phyloP scores from a whole-genome alignment of 2,329 filamentous ascomycete genomes.

The Raffaelea albimanens region DNA sequence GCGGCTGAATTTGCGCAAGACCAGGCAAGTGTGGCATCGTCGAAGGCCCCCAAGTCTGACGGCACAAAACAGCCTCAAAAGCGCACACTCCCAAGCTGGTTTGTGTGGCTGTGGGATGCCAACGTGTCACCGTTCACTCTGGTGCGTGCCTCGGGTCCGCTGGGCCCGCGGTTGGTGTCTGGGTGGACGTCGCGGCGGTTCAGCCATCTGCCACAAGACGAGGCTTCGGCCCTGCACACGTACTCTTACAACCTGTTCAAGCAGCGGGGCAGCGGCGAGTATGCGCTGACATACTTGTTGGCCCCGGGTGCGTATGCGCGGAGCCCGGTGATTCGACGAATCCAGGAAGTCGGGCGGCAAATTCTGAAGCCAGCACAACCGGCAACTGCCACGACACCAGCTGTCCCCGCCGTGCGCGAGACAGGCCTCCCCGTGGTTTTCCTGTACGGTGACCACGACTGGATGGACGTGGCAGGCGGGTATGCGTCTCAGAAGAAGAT shows the following conservation, averaged over 20 bases:
- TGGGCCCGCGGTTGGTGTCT: slow-evolving; percentile 85
- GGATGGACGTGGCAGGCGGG: slow-evolving; percentile 93
- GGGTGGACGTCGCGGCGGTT: slow-evolving; percentile 93
- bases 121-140: slow-evolving; percentile 94
- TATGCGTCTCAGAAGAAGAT: slow-evolving; percentile 72
- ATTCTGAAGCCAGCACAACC: slow-evolving; percentile 23
- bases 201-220: slow-evolving; percentile 70
- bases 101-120: slow-evolving; percentile 91
- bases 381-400: slow-evolving; percentile 15
- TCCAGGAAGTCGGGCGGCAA: slow-evolving; percentile 80
- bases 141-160: slow-evolving; percentile 75
- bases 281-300: slow-evolving; percentile 83
- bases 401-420: slow-evolving; percentile 28
- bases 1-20: slow-evolving; percentile 56
- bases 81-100: slow-evolving; percentile 68
- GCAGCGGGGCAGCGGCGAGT: slow-evolving; percentile 86
- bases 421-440: slow-evolving; percentile 76
- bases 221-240: slow-evolving; percentile 78
- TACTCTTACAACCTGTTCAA: slow-evolving; percentile 94
- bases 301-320: slow-evolving; percentile 90
- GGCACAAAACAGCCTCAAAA: slow-evolving; percentile 18
- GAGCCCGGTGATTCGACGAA: slow-evolving; percentile 75
- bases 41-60: slow-evolving; percentile 19
- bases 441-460: slow-evolving; percentile 97
- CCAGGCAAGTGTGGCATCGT: not conserved